Percentiles rank a stretch among this genome's conserved stretches.
Evolutionary conservation across 306 rosid species (phyloP).

Genomic region (Malus orientalis): DNA sequence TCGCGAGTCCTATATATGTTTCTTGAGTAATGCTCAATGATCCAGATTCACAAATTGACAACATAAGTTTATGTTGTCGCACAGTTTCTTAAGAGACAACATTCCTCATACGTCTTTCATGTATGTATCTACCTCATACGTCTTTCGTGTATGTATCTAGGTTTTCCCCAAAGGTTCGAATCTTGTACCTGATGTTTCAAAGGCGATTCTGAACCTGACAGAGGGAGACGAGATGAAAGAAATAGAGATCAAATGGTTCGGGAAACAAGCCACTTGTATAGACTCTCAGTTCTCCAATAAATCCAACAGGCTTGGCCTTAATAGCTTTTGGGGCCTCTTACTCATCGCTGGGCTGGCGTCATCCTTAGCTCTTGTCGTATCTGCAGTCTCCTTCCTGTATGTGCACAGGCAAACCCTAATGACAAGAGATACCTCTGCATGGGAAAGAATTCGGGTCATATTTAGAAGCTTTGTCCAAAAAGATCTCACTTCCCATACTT

Average conservation of each 20-base stretch:
- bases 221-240: conserved; percentile 50
- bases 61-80: not conserved
- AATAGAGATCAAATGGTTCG: conserved; percentile 54
- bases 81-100: too few species aligned
- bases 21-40: not conserved
- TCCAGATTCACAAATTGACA: not conserved
- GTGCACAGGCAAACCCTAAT: conserved; percentile 26
- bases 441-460: conserved; percentile 23
- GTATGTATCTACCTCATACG: not conserved
- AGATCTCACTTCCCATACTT: conserved; percentile 18
- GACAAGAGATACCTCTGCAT: conserved; percentile 18
- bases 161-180: conserved; percentile 45
- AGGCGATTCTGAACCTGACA: conserved; percentile 46
- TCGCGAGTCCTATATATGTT: not conserved
- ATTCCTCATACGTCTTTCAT: not conserved
- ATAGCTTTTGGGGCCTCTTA: conserved; percentile 67
- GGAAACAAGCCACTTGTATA: conserved; percentile 10
- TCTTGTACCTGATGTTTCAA: conserved; percentile 51
- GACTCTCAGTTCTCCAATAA: conserved; percentile 11
- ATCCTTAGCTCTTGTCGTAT: conserved; percentile 23
- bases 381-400: conserved; percentile 22
- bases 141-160: not conserved
- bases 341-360: conserved; percentile 44
- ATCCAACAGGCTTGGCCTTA: conserved; percentile 41
- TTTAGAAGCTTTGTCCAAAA: conserved; percentile 18